Percentiles rank a stretch among this genome's conserved stretches.
Evolutionary conservation across 2,329 filamentous ascomycete species (phyloP).

Genomic region (Endoconidiophora polonica): DNA sequence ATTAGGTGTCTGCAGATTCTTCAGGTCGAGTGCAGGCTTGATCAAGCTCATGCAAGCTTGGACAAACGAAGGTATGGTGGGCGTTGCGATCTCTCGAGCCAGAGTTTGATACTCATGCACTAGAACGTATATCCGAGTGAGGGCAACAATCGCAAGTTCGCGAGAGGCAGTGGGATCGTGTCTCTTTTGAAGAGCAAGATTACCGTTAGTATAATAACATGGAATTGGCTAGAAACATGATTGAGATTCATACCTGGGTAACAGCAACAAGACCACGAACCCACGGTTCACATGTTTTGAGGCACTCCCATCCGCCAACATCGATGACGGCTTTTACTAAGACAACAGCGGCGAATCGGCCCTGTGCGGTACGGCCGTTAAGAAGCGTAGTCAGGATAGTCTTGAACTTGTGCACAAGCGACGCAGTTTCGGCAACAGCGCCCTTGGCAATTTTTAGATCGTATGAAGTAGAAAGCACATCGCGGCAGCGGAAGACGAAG

Average conservation of each 20-base stretch:
- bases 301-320: conserved; percentile 66
- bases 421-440: conserved; percentile 43
- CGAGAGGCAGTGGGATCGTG: conserved; percentile 60
- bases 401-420: conserved; percentile 68
- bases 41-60: conserved; percentile 54
- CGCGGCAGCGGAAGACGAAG: conserved; percentile 39
- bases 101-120: conserved; percentile 71
- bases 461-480: conserved; percentile 45
- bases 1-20: conserved; percentile 23
- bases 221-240: neutral
- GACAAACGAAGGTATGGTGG: conserved; percentile 58
- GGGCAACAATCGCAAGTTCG: conserved; percentile 56
- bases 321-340: conserved; percentile 70
- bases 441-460: conserved; percentile 42
- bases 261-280: conserved; percentile 59
- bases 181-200: conserved; percentile 35
- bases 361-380: conserved; percentile 57
- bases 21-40: conserved; percentile 27
- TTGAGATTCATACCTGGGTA: conserved; percentile 39
- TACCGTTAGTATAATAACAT: neutral
- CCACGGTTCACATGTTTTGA: conserved; percentile 60
- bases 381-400: conserved; percentile 62
- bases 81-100: conserved; percentile 74
- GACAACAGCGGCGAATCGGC: conserved; percentile 60
- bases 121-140: conserved; percentile 70